A percentile compares a stretch with the other conserved stretches of the same genome.
Conservation (phyloP, 805 yeast species). For the Nakazawaea ambrosiae region DNA sequence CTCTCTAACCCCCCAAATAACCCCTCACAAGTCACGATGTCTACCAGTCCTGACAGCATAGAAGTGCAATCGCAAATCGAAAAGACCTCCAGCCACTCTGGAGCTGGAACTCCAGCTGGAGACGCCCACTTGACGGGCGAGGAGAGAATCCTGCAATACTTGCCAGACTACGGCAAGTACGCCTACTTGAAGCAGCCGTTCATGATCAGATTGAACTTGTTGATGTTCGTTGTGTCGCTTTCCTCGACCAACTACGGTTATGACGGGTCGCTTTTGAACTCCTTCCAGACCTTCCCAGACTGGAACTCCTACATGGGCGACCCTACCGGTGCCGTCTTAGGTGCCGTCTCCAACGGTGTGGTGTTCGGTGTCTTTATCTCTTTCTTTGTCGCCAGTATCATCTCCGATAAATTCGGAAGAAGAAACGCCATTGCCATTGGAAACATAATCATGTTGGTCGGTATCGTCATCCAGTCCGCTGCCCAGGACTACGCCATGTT, state of each 20-base stretch:
- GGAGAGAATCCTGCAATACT: slow-evolving; percentile 6
- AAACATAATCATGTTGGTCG: slow-evolving; percentile 42
- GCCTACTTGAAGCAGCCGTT: slow-evolving; percentile 3
- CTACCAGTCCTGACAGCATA: neutral
- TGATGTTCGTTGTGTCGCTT: slow-evolving; percentile 26
- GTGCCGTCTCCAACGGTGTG: slow-evolving; percentile 34
- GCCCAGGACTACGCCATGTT: slow-evolving; percentile 29
- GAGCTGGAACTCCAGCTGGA: neutral
- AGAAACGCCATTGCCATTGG: slow-evolving; percentile 49
- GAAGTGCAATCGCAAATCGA: neutral
- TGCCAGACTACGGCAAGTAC: slow-evolving; percentile 10
- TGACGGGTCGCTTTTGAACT: slow-evolving; percentile 44
- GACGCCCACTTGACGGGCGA: no score
- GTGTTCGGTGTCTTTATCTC: slow-evolving; percentile 28
- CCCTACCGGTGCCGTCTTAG: slow-evolving; percentile 32
- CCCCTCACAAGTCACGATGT: neutral
- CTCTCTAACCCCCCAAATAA: no score
- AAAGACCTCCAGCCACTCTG: neutral
- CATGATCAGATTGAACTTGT: slow-evolving; percentile 4
- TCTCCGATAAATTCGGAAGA: slow-evolving; percentile 47
- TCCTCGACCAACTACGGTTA: slow-evolving; percentile 34
- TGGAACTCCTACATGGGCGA: slow-evolving; percentile 34
- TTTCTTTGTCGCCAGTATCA: slow-evolving; percentile 1
- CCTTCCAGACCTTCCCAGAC: slow-evolving; percentile 35
- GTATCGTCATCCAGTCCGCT: slow-evolving; percentile 46